These are phyloP conservation scores for Aspergillus ochraceoroseus DNA, from an alignment of 2,329 filamentous ascomycete species.

Conservation along the genomic window DNA sequence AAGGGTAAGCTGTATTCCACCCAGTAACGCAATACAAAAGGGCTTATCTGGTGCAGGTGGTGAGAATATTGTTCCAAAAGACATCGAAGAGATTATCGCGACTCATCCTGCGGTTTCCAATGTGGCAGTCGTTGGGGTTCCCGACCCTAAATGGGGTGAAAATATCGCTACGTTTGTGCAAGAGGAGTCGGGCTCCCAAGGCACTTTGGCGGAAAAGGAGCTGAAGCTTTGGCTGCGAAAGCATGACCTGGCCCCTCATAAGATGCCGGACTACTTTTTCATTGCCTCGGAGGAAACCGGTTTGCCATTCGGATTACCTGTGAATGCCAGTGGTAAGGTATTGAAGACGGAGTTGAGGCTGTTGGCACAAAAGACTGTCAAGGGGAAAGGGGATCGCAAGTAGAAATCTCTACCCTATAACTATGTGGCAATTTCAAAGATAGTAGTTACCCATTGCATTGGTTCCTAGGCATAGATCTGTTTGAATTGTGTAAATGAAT, in stretches of 20 bases:
- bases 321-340: conserved; percentile 66
- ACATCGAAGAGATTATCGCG: conserved; percentile 64
- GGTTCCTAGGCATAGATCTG: no score
- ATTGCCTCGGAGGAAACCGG: conserved; percentile 62
- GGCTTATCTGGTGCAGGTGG: conserved; percentile 31
- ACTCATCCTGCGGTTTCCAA: conserved; percentile 55
- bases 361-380: no score
- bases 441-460: no score
- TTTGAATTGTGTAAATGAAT: no score
- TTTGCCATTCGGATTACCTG: conserved; percentile 49
- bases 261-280: conserved; percentile 67
- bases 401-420: no score
- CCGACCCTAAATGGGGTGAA: conserved; percentile 46
- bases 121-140: conserved; percentile 60
- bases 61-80: conserved; percentile 62
- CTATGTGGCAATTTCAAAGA: no score
- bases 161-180: conserved; percentile 5
- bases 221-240: conserved; percentile 58
- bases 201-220: conserved; percentile 44
- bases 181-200: not conserved
- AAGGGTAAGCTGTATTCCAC: no score
- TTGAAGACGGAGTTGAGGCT: conserved; percentile 45
- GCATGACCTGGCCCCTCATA: conserved; percentile 58
- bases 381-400: no score
- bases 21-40: no score